A percentile compares a stretch with the other conserved stretches of the same genome.
These are phyloP conservation scores for Macrocybe gigantea DNA, from an alignment of 768 basidiomycete genomes.

Conservation along the genomic window DNA sequence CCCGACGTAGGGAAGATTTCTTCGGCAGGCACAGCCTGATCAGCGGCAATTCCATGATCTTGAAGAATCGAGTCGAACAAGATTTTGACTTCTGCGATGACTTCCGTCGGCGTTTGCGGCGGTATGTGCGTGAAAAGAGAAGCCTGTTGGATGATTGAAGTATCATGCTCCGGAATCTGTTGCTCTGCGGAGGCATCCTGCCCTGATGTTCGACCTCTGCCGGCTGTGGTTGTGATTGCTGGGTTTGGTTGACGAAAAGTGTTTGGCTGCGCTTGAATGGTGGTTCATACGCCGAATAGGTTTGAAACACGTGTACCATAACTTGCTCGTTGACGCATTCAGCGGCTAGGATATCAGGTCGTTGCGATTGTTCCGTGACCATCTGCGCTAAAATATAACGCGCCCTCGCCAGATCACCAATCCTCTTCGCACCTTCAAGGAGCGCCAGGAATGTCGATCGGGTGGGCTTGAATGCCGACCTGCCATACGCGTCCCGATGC, in stretches of 20 bases:
- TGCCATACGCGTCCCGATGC: constrained; percentile 59
- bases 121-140: constrained; percentile 46
- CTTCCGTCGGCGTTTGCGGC: constrained; percentile 69
- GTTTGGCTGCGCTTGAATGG: constrained; percentile 49
- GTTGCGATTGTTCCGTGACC: constrained; percentile 32
- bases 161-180: neutral
- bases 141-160: constrained; percentile 1
- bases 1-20: constrained; percentile 3
- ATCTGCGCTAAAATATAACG: constrained; percentile 92
- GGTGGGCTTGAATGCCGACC: constrained; percentile 54
- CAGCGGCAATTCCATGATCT: constrained; percentile 23
- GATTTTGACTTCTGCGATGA: constrained; percentile 60
- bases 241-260: neutral
- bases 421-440: constrained; percentile 84
- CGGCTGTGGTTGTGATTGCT: neutral
- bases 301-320: constrained; percentile 82
- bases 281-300: constrained; percentile 77
- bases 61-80: constrained; percentile 58
- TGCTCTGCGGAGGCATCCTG: neutral
- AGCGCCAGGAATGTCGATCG: constrained; percentile 71
- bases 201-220: neutral
- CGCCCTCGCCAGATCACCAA: constrained; percentile 76
- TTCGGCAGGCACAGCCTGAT: neutral
- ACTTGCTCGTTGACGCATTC: constrained; percentile 54
- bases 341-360: constrained; percentile 13